Conservation (phyloP, 805 yeast genomes). For the Kodamaea restingae region DNA sequence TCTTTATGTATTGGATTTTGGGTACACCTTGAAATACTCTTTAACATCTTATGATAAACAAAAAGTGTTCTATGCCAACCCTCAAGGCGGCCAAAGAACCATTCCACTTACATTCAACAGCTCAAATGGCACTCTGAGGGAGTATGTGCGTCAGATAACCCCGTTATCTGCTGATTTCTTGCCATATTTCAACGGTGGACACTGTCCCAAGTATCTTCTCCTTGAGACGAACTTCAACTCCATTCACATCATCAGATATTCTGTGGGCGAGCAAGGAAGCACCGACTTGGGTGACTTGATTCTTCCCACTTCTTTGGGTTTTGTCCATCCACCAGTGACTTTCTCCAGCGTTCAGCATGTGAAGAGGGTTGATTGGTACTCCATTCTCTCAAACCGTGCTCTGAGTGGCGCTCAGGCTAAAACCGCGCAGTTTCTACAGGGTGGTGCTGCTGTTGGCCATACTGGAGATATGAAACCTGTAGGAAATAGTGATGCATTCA, state of each 20-base stretch:
- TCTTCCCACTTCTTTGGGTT: slow-evolving; percentile 78
- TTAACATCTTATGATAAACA: slow-evolving; percentile 81
- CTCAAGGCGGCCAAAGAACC: slow-evolving; percentile 38
- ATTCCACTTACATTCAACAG: slow-evolving; percentile 24
- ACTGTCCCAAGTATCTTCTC: slow-evolving; percentile 65
- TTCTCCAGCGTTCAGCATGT: slow-evolving; percentile 48
- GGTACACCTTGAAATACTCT: slow-evolving; percentile 72
- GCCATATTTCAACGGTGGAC: slow-evolving; percentile 79
- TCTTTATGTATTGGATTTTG: slow-evolving; percentile 64
- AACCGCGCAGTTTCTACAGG: slow-evolving; percentile 52
- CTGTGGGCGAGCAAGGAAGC: slow-evolving; percentile 23
- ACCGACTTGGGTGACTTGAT: slow-evolving; percentile 32
- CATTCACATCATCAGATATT: slow-evolving; percentile 55
- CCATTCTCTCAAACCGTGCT: slow-evolving; percentile 51
- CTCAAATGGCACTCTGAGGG: slow-evolving; percentile 17
- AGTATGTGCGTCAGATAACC: slow-evolving; percentile 23
- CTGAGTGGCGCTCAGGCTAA: slow-evolving; percentile 39
- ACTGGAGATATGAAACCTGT: slow-evolving; percentile 23
- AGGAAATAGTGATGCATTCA: slow-evolving; percentile 41
- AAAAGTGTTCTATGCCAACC: slow-evolving; percentile 69
- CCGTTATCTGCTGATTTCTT: slow-evolving; percentile 39
- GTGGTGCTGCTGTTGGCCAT: slow-evolving; percentile 67
- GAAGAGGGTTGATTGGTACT: slow-evolving; percentile 68
- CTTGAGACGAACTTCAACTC: slow-evolving; percentile 61
- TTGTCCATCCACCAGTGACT: slow-evolving; percentile 72